These are phyloP conservation scores for Hericium coralloides DNA, from an alignment of 768 basidiomycete species.

Conservation along the genomic window DNA sequence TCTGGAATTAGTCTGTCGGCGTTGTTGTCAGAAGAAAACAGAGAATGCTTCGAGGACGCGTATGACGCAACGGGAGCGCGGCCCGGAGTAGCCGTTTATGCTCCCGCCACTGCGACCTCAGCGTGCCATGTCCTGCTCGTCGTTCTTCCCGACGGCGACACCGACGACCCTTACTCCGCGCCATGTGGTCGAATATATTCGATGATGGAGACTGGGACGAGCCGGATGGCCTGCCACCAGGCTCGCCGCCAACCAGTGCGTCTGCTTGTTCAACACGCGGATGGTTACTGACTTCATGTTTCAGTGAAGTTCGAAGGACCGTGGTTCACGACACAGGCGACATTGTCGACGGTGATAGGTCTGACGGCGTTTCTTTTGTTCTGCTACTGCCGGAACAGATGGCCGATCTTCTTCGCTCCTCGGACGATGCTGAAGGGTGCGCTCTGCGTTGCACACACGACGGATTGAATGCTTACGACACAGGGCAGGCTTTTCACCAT, in stretches of 20 bases:
- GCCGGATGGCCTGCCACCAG: constrained; percentile 41
- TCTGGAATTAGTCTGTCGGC: too few relatives aligned
- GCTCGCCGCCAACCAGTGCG: constrained; percentile 57
- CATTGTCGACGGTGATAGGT: constrained; percentile 72
- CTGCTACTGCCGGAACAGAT: constrained; percentile 79
- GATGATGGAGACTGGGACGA: constrained; percentile 28
- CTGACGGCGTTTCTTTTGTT: constrained; percentile 77
- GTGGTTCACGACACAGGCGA: constrained; percentile 90
- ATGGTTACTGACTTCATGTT: constrained; percentile 5
- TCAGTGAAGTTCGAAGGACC: constrained; percentile 82
- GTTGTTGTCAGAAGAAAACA: too few relatives aligned
- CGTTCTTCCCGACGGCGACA: background rate
- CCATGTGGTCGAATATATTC: background rate
- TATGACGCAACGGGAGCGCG: background rate
- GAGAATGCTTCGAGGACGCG: too few relatives aligned
- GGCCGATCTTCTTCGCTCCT: constrained; percentile 87
- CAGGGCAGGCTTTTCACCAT: constrained; percentile 76
- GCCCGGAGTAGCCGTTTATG: background rate
- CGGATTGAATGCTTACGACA: background rate
- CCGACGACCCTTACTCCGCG: background rate
- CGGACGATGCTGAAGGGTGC: constrained; percentile 90
- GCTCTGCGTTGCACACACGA: constrained; percentile 11
- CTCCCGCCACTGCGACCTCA: background rate
- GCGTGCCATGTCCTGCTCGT: background rate
- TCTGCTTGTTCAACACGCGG: constrained; percentile 7